A percentile compares a stretch with the other conserved stretches of the same genome.
Evolutionary conservation across 2,329 filamentous ascomycete genomes (phyloP).

Genomic region (Paramyrothecium sp.): DNA sequence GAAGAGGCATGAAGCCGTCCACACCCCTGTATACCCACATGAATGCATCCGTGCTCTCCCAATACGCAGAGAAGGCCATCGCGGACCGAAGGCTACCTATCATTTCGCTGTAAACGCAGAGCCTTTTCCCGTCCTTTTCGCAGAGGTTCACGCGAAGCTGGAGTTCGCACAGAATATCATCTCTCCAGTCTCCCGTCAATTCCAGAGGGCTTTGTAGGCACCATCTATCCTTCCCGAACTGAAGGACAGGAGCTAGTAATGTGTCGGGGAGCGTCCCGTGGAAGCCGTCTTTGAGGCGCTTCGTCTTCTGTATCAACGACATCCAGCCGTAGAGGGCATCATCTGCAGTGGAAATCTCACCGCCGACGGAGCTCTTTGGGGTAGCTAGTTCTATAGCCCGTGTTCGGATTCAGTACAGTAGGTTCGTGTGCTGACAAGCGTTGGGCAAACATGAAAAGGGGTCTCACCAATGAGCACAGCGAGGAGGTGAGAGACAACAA

Average conservation of each 20-base stretch:
- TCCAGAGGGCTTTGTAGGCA: background rate
- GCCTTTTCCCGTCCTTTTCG: background rate
- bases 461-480: too few species aligned
- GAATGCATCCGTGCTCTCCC: slow-evolving; percentile 29
- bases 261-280: background rate
- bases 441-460: too few species aligned
- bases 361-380: slow-evolving; percentile 9
- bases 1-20: slow-evolving; percentile 31
- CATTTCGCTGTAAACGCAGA: background rate
- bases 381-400: slow-evolving; percentile 12
- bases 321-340: slow-evolving; percentile 15
- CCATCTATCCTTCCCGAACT: background rate
- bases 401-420: too few species aligned
- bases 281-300: background rate
- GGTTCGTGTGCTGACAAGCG: too few species aligned
- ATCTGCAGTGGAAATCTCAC: slow-evolving; percentile 3
- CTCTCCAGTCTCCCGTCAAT: background rate
- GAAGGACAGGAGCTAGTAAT: background rate
- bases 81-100: background rate
- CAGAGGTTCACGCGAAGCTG: background rate
- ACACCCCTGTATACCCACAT: slow-evolving; percentile 35
- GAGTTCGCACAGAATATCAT: background rate
- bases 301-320: slow-evolving; percentile 12
- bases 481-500: too few species aligned
- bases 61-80: background rate